phyloP scores from a whole-genome alignment of 169 alveolate genomes.

The Plasmodium coatneyi region DNA sequence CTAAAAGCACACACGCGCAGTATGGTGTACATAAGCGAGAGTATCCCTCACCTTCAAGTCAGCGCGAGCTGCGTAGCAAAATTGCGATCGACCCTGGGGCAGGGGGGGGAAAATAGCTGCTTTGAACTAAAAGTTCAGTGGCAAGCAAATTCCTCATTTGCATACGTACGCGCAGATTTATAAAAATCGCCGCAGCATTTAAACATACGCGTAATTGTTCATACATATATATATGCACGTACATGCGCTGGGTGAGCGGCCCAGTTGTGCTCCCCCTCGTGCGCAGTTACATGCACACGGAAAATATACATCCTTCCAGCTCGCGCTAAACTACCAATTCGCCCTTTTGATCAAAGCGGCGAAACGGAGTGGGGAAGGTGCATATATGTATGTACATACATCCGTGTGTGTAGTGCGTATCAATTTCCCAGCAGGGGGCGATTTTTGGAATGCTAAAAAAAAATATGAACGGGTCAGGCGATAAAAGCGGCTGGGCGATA shows the following conservation, averaged over 20 bases:
- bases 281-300: slow-evolving; percentile 37
- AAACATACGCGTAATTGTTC: background rate
- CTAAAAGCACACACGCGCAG: background rate
- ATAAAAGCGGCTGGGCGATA: background rate
- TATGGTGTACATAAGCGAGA: background rate
- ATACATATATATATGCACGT: background rate
- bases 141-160: background rate
- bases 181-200: background rate
- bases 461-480: slow-evolving; percentile 4
- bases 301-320: background rate
- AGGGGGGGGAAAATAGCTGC: background rate
- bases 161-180: background rate
- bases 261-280: background rate
- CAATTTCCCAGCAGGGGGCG: slow-evolving; percentile 9
- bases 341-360: background rate
- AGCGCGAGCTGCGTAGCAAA: background rate
- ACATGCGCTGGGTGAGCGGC: background rate
- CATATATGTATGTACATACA: slow-evolving; percentile 9
- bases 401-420: background rate
- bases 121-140: background rate
- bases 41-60: background rate
- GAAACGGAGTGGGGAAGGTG: background rate
- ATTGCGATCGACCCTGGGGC: background rate
- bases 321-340: background rate
- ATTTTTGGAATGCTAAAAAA: background rate